phyloP scores from a whole-genome alignment of 352 stramenopile genomes.

The Phytophthora tubulina region DNA sequence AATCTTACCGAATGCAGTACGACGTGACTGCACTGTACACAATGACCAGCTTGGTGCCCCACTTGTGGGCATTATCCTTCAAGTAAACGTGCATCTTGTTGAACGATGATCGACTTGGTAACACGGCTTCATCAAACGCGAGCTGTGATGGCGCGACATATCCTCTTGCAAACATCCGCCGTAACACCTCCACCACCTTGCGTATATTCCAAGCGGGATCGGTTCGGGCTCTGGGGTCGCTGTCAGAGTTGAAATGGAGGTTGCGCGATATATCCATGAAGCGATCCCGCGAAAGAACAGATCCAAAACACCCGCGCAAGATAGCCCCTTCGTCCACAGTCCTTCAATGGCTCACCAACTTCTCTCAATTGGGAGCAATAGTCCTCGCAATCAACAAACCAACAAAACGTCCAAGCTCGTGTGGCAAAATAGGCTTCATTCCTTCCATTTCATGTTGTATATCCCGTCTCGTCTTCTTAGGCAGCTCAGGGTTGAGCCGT shows the following conservation, averaged over 20 bases:
- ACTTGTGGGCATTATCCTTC: conserved; percentile 3
- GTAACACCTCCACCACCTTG: conserved; percentile 23
- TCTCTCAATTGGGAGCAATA: conserved; percentile 21
- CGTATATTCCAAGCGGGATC: conserved; percentile 32
- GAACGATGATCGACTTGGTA: conserved; percentile 1
- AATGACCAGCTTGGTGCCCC: conserved; percentile 12
- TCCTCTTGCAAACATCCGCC: conserved; percentile 32
- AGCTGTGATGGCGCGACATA: conserved; percentile 16
- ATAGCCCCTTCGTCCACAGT: conserved; percentile 14
- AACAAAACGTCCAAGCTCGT: conserved; percentile 15
- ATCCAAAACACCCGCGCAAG: conserved; percentile 16
- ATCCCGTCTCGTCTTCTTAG: conserved; percentile 14
- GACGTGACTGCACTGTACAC: neutral
- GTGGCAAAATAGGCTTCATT: conserved; percentile 11
- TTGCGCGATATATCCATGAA: conserved; percentile 24
- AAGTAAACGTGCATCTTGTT: conserved; percentile 5
- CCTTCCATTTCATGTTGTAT: conserved; percentile 12
- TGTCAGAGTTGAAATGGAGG: conserved; percentile 33
- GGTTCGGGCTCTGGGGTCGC: conserved; percentile 5
- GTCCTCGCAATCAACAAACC: conserved; percentile 8
- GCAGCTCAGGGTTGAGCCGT: neutral
- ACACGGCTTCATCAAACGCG: conserved; percentile 3
- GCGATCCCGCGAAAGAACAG: conserved; percentile 9
- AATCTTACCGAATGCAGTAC: conserved; percentile 9
- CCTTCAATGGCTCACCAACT: conserved; percentile 24